These are phyloP conservation scores for Aspergillus sp. DNA, from an alignment of 2,329 filamentous ascomycete species.

Conservation along the genomic window DNA sequence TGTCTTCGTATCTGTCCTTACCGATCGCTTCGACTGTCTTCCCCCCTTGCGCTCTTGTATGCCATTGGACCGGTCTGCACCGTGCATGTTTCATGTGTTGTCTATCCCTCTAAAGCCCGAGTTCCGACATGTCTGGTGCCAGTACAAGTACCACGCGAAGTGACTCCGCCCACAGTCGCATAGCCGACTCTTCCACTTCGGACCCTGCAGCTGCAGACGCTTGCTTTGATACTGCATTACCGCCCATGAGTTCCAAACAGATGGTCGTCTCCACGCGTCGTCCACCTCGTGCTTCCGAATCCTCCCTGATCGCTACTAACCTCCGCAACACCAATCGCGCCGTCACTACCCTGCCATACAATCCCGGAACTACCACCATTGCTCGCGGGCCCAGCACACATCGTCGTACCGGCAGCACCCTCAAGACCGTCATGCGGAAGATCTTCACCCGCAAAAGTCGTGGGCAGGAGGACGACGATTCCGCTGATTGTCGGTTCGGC, in stretches of 20 bases:
- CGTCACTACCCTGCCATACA: conserved; percentile 21
- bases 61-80: not conserved
- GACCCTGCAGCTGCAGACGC: conserved; percentile 11
- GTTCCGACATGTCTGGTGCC: conserved; percentile 11
- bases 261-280: conserved; percentile 19
- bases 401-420: conserved; percentile 44
- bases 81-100: not conserved
- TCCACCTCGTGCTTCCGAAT: conserved; percentile 17
- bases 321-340: conserved; percentile 17
- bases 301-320: conserved; percentile 18
- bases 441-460: conserved; percentile 45
- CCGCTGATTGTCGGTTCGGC: conserved; percentile 18
- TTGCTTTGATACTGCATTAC: conserved; percentile 32
- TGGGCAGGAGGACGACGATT: conserved; percentile 31
- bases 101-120: not conserved
- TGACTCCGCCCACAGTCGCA: conserved; percentile 12
- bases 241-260: conserved; percentile 32
- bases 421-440: conserved; percentile 49
- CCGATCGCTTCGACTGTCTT: not conserved
- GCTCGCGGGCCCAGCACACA: conserved; percentile 31
- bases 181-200: not conserved
- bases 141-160: conserved; percentile 14
- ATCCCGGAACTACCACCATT: conserved; percentile 25
- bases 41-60: not conserved
- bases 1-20: conserved; percentile 2